A percentile compares a stretch with the other conserved stretches of the same genome.
Evolutionary conservation across 768 basidiomycete species (phyloP).

Genomic region (Paxillus rubicundulus): DNA sequence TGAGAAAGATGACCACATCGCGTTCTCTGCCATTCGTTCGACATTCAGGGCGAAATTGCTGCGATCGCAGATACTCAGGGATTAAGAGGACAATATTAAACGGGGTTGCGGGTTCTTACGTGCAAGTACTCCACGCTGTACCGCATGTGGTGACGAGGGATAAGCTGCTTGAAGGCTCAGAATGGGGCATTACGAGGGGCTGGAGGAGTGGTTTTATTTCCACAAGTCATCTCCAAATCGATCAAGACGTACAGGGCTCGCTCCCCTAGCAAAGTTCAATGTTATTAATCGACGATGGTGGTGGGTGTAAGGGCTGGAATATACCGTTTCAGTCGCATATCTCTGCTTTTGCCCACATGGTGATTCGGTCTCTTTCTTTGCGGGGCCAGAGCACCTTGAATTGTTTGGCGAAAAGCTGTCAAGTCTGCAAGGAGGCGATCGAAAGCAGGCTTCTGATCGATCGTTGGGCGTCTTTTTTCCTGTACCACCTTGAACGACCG

Average conservation of each 20-base stretch:
- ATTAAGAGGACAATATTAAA: no score
- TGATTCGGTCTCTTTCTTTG: neutral
- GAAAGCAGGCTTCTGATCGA: constrained; percentile 11
- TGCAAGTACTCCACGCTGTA: neutral
- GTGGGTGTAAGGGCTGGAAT: neutral
- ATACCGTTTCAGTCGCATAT: neutral
- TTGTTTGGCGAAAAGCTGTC: constrained; percentile 1
- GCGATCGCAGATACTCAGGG: neutral
- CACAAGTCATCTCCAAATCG: neutral
- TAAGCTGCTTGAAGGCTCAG: neutral
- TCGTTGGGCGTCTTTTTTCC: constrained; percentile 6
- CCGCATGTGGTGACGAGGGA: constrained; percentile 9
- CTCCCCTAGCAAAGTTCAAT: constrained; percentile 2
- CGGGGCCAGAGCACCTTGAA: neutral
- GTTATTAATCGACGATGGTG: neutral
- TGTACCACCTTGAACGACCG: constrained; percentile 8
- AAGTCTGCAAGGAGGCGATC: constrained; percentile 9
- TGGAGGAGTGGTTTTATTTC: neutral
- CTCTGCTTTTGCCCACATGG: neutral
- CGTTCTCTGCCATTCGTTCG: constrained; percentile 3
- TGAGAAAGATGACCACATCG: neutral
- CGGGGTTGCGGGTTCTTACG: neutral
- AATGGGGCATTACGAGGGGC: neutral
- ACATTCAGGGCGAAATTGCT: constrained; percentile 9
- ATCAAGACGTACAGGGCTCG: constrained; percentile 4